phyloP scores from a whole-genome alignment of 169 alveolate genomes.

The Cryptosporidium felis region DNA sequence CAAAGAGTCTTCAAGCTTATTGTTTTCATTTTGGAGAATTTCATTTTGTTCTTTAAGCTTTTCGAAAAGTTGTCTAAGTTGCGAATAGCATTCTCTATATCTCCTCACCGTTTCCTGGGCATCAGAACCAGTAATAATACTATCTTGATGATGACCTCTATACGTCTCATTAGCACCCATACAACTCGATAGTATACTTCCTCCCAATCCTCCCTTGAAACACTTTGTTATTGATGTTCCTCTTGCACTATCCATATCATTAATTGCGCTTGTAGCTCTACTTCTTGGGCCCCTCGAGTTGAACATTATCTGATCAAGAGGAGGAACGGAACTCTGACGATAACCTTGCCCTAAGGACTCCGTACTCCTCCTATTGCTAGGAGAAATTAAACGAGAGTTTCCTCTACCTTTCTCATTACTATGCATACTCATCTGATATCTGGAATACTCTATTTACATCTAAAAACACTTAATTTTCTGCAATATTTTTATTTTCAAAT shows the following conservation, averaged over 20 bases:
- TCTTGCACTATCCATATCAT: conserved; percentile 31
- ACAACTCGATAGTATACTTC: conserved; percentile 56
- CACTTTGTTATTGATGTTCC: conserved; percentile 33
- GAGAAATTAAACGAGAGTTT: conserved; percentile 11
- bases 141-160: conserved; percentile 6
- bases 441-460: conserved; percentile 3
- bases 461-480: background rate
- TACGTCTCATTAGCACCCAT: conserved; percentile 33
- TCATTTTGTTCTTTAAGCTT: conserved; percentile 64
- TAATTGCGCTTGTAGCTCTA: background rate
- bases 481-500: background rate
- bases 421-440: conserved; percentile 32
- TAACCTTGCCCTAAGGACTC: background rate
- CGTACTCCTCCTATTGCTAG: conserved; percentile 39
- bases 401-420: conserved; percentile 6
- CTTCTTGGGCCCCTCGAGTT: background rate
- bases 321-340: conserved; percentile 60
- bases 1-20: conserved; percentile 31
- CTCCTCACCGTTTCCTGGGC: conserved; percentile 66
- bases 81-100: conserved; percentile 59
- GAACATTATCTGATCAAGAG: conserved; percentile 18
- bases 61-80: conserved; percentile 52
- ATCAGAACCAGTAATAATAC: background rate
- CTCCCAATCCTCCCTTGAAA: conserved; percentile 32
- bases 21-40: conserved; percentile 45